Percentiles rank a stretch among this genome's conserved stretches.
phyloP scores from a whole-genome alignment of 2,329 filamentous ascomycete species.

The Neobulgaria alba region DNA sequence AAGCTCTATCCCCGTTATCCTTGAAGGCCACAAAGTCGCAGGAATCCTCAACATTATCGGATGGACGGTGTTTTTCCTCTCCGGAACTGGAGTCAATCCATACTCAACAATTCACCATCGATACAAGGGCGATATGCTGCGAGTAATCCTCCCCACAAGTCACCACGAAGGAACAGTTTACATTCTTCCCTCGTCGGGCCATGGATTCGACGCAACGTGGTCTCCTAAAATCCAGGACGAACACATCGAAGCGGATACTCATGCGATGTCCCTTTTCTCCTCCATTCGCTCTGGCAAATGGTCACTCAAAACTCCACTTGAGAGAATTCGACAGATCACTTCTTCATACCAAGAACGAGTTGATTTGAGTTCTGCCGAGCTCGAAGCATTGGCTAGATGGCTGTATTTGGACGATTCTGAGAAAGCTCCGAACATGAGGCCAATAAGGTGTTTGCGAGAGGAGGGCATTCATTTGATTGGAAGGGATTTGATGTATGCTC shows the following conservation, averaged over 20 bases:
- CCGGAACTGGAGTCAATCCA: background rate
- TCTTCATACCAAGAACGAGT: background rate
- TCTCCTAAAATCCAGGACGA: constrained; percentile 1
- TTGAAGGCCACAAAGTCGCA: background rate
- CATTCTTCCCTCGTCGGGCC: background rate
- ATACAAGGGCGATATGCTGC: constrained; percentile 1
- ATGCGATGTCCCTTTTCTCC: background rate
- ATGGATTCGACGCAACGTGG: constrained; percentile 1
- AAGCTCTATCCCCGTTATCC: background rate
- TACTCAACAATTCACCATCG: background rate
- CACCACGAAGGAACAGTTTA: constrained; percentile 4
- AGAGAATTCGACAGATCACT: background rate
- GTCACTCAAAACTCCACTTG: background rate
- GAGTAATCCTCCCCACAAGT: constrained; percentile 1
- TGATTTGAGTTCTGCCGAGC: background rate
- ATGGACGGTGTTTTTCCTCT: background rate
- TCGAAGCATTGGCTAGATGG: background rate
- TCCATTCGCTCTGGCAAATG: background rate
- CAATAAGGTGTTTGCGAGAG: background rate
- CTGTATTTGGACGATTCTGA: background rate
- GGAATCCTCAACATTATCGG: background rate
- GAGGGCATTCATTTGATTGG: background rate
- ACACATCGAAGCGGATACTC: background rate
- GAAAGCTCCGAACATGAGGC: background rate
- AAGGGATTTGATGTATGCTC: background rate